These are phyloP conservation scores for Phenoliferia sp. DNA, from an alignment of 1,284 basidiomycete genomes.

Conservation along the genomic window DNA sequence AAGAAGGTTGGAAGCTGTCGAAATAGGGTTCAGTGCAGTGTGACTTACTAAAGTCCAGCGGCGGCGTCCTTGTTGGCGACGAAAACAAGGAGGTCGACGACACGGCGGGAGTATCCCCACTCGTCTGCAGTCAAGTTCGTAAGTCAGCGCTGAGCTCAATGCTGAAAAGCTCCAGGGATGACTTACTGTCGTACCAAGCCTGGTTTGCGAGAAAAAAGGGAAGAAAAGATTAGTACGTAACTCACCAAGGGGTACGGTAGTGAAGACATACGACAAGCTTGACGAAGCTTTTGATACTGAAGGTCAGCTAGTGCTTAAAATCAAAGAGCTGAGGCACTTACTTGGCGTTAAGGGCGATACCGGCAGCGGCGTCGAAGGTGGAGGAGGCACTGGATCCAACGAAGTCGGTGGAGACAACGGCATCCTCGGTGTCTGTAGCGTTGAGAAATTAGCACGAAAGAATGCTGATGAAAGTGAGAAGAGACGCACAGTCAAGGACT, in stretches of 20 bases:
- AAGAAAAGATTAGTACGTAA: background rate
- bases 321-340: slow-evolving; percentile 80
- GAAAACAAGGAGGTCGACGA: slow-evolving; percentile 82
- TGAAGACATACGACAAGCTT: slow-evolving; percentile 28
- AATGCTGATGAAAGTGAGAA: background rate
- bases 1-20: background rate
- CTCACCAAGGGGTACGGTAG: background rate
- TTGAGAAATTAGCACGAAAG: background rate
- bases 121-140: no score
- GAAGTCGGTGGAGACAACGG: slow-evolving; percentile 93
- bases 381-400: slow-evolving; percentile 57
- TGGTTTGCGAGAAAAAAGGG: slow-evolving; percentile 22
- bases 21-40: no score
- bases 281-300: slow-evolving; percentile 23
- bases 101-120: slow-evolving; percentile 93
- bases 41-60: background rate
- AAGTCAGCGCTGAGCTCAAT: no score
- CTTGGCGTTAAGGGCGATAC: slow-evolving; percentile 86
- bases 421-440: slow-evolving; percentile 74
- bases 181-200: no score
- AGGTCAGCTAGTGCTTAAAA: slow-evolving; percentile 52
- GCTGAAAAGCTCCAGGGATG: no score
- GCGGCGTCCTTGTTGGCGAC: slow-evolving; percentile 40
- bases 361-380: slow-evolving; percentile 73
- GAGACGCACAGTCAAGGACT: slow-evolving; percentile 58